Evolutionary conservation across 2,329 filamentous ascomycete genomes (phyloP), one percentile per base, ranked within the genome.

Genomic region (Penicillium sp.): DNA sequence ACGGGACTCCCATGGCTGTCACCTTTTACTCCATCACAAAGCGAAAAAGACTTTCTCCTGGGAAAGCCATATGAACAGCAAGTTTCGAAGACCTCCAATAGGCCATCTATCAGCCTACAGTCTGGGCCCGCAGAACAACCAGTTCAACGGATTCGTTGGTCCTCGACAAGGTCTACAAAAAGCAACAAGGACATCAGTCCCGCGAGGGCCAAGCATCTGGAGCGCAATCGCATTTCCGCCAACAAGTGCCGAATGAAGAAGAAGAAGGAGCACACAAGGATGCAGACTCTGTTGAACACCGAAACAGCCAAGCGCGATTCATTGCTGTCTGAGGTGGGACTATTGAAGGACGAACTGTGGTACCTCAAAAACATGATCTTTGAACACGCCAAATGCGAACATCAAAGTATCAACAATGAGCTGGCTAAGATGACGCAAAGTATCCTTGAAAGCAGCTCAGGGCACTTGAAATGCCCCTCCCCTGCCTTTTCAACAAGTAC

Each of bases 221-320:
- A 70, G 59, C 63, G 68, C 35, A 70, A 70, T 56, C 66, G 68
- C 19, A 58, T 70, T 44, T 68, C 68, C 26, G 68, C 68, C 22
- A 70, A 65, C 58, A 70, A 70, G 56, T 70, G 67, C 45, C 65
- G 68, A 13, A 37, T 59, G 15, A 65, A 68, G 44, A 70, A 68
- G 38, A 71, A 71, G 61, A 24, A 59, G 6, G 64, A 69, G 53
- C 63, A 70, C 33, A 57, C 68, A 12, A 49, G 62, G 30, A 69
- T 70, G 19, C 60, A 70, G 40, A 61, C 50, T 8, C 38, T 53
- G 0, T 59, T 70, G 2, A 50, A 59, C 7, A 47, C 62, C 19
- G 67, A 70, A 53, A 63, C 67, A 0, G 63, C 61, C n/a, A 67
- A 64, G 22, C 68, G 64, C 44, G 66, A 69, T 3, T 40, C 59